These are phyloP conservation scores for Arthrobotrys pseudoclavata DNA, from an alignment of 2,329 filamentous ascomycete species.

Conservation along the genomic window DNA sequence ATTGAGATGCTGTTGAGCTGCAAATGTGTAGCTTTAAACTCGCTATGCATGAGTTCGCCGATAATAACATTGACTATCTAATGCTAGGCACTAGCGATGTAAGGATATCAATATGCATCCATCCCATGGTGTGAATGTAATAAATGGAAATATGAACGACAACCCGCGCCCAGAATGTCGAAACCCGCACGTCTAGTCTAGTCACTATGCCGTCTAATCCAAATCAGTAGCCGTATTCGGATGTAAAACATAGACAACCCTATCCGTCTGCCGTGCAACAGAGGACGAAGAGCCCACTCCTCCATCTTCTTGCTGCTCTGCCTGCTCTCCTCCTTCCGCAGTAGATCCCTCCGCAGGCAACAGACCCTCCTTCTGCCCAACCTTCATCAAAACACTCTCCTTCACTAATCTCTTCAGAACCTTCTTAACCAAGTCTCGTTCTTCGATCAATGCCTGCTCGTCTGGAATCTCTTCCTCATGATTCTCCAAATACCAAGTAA, in stretches of 20 bases:
- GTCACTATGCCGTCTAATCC: conserved; percentile 23
- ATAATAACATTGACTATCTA: not conserved
- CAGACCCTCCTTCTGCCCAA: conserved; percentile 79
- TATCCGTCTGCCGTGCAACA: conserved; percentile 66
- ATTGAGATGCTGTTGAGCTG: not conserved
- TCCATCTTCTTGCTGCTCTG: conserved; percentile 47
- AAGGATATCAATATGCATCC: not conserved
- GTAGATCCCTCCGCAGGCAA: conserved; percentile 77
- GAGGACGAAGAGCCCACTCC: conserved; percentile 48
- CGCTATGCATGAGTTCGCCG: not conserved
- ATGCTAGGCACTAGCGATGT: not conserved
- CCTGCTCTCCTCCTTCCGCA: conserved; percentile 65
- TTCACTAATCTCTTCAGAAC: conserved; percentile 97
- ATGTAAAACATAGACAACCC: conserved; percentile 86
- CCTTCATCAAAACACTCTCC: conserved; percentile 74
- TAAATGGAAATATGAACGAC: not conserved
- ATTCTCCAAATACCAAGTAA: conserved; percentile 92
- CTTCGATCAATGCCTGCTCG: conserved; percentile 83
- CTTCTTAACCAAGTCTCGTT: conserved; percentile 81
- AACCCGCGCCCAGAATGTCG: not conserved
- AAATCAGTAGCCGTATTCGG: conserved; percentile 74
- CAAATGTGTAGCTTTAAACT: not conserved
- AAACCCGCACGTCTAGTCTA: not conserved
- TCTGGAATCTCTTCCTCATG: conserved; percentile 84
- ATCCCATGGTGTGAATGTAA: not conserved